Percentiles rank a stretch among this genome's conserved stretches.
Conservation (phyloP, 495 filamentous ascomycete genomes). For the Tuber microsphaerosporum region DNA sequence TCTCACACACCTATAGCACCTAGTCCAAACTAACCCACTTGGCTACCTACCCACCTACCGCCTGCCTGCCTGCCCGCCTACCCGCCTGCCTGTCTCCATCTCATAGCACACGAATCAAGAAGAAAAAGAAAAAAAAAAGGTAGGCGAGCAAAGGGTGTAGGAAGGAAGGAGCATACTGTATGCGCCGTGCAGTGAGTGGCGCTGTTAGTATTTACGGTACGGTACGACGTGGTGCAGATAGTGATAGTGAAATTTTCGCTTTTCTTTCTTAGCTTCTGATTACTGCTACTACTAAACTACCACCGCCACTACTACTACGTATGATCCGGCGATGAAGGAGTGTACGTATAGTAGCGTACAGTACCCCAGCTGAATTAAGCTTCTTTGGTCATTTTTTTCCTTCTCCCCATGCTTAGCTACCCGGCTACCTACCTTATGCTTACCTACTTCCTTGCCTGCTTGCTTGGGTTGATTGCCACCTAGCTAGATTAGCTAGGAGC, state of each 20-base stretch:
- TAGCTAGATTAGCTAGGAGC: not conserved
- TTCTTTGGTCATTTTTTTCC: not conserved
- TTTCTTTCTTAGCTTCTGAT: not conserved
- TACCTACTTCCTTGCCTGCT: not conserved
- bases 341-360: not conserved
- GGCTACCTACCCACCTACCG: not conserved
- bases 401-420: not conserved
- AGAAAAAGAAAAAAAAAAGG: not conserved
- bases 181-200: not conserved
- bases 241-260: not conserved
- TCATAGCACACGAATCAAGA: not conserved
- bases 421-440: too few relatives aligned
- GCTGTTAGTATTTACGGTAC: not conserved
- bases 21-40: not conserved
- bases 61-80: too few relatives aligned
- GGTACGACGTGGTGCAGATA: not conserved
- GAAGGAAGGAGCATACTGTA: not conserved
- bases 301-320: not conserved
- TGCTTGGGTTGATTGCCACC: not conserved
- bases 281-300: not conserved
- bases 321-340: not conserved
- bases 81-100: too few relatives aligned
- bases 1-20: not conserved
- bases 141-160: not conserved
- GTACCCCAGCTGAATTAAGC: not conserved